Conservation (phyloP, 345 rosid genomes). For the Citrus medica region DNA sequence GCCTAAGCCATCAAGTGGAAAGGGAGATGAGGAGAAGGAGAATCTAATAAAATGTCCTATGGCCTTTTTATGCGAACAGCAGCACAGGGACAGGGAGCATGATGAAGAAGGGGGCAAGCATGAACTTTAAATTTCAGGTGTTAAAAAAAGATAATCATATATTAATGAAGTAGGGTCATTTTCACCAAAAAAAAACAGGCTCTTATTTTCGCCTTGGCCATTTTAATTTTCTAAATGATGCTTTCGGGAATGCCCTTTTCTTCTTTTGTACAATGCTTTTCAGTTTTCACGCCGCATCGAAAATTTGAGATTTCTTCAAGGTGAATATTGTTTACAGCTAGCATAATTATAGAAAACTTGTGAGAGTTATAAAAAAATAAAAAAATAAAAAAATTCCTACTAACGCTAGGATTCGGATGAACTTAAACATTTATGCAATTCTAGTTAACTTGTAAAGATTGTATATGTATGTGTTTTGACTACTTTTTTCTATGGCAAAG, state of each 20-base stretch:
- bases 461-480: background rate
- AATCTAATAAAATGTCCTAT: slow-evolving; percentile 17
- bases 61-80: background rate
- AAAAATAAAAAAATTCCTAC: too few species aligned
- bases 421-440: background rate
- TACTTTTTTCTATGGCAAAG: background rate
- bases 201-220: background rate
- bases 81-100: background rate
- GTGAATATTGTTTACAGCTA: too few species aligned
- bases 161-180: background rate
- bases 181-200: background rate
- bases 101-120: too few species aligned
- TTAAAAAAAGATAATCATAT: too few species aligned
- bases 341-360: too few species aligned
- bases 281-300: background rate
- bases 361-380: too few species aligned
- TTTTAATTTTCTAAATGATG: background rate
- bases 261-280: background rate
- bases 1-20: background rate
- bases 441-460: too few species aligned
- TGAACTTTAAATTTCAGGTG: too few species aligned
- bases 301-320: background rate
- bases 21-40: background rate
- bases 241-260: background rate
- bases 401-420: background rate